phyloP scores from a whole-genome alignment of 768 basidiomycete genomes.

The Suillus clintonianus region DNA sequence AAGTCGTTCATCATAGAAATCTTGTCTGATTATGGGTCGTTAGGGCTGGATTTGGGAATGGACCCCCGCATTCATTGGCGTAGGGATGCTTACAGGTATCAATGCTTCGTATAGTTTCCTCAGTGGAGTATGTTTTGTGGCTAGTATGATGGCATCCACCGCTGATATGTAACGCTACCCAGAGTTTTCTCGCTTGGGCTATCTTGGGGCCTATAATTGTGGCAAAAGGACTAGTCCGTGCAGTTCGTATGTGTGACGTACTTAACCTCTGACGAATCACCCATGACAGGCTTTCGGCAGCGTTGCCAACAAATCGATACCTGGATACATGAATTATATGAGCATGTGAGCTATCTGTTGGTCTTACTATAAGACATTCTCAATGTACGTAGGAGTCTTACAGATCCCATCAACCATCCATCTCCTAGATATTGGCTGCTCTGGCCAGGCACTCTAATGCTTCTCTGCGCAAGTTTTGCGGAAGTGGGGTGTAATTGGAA shows the following conservation, averaged over 20 bases:
- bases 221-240: constrained; percentile 40
- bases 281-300: constrained; percentile 1
- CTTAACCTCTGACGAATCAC: neutral
- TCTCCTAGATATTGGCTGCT: constrained; percentile 58
- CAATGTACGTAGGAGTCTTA: constrained; percentile 33
- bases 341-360: neutral
- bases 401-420: constrained; percentile 41
- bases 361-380: neutral
- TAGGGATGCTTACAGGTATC: constrained; percentile 54
- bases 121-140: constrained; percentile 30
- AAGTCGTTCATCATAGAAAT: too few relatives aligned
- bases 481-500: constrained; percentile 8
- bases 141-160: neutral
- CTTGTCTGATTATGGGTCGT: neutral
- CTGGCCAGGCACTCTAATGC: constrained; percentile 36
- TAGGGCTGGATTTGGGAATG: constrained; percentile 10
- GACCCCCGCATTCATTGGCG: constrained; percentile 58
- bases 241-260: neutral
- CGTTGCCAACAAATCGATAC: neutral
- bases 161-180: constrained; percentile 9
- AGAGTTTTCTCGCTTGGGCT: constrained; percentile 61
- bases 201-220: constrained; percentile 57
- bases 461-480: constrained; percentile 44
- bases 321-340: constrained; percentile 7
- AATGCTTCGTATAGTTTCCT: constrained; percentile 57